Percentiles rank a stretch among this genome's conserved stretches.
These are phyloP conservation scores for Populus tomentosa DNA, from an alignment of 441 rosid genomes.

Conservation along the genomic window DNA sequence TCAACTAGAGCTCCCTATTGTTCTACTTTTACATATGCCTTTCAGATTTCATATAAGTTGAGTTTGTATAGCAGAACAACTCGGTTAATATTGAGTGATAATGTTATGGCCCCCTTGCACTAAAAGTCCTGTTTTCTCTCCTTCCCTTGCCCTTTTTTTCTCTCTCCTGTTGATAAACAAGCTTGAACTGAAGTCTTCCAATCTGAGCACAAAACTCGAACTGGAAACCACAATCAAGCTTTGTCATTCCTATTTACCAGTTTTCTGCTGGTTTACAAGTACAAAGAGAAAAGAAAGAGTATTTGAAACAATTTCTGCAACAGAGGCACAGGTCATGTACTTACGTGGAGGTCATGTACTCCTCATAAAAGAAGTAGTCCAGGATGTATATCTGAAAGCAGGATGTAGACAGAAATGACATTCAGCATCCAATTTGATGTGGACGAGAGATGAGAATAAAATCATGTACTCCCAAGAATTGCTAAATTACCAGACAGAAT, in stretches of 20 bases:
- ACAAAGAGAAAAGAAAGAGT: neutral
- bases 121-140: neutral
- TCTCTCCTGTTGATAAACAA: neutral
- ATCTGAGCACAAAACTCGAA: neutral
- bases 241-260: neutral
- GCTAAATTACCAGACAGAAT: slow-evolving; percentile 60
- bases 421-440: slow-evolving; percentile 11
- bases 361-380: slow-evolving; percentile 79
- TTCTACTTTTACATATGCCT: neutral
- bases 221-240: neutral
- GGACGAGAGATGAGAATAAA: neutral
- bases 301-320: neutral
- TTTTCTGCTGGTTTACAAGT: neutral
- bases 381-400: slow-evolving; percentile 64
- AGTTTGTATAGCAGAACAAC: neutral
- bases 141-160: neutral
- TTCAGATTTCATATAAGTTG: neutral
- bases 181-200: neutral
- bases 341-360: slow-evolving; percentile 94
- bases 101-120: neutral
- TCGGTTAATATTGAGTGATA: neutral
- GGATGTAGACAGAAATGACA: slow-evolving; percentile 12
- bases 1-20: neutral
- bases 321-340: slow-evolving; percentile 28
- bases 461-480: slow-evolving; percentile 17